Percentiles rank a stretch among this genome's conserved stretches.
Evolutionary conservation across 331 rosid genomes (phyloP).

Genomic region (Acacia concinna): DNA sequence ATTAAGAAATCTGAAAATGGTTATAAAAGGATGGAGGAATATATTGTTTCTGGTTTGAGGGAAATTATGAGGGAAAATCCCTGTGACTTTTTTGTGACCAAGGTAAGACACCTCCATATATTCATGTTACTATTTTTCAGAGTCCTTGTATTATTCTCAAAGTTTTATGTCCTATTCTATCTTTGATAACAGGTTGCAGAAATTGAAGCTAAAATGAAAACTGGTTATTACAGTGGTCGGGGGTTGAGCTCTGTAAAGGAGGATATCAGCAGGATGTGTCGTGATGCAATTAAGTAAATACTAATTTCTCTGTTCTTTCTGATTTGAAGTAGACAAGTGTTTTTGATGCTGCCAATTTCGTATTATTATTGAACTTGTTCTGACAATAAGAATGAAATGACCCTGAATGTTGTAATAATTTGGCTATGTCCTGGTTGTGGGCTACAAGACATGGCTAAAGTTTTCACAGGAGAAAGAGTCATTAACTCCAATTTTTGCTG

Average conservation of each 20-base stretch:
- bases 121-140: background rate
- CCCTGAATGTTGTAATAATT: background rate
- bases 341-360: background rate
- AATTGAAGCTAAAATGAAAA: constrained; percentile 83
- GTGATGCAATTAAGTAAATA: constrained; percentile 92
- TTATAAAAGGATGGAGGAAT: constrained; percentile 89
- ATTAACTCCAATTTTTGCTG: background rate
- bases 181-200: constrained; percentile 73
- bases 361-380: background rate
- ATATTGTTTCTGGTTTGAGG: constrained; percentile 79
- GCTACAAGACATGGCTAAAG: background rate
- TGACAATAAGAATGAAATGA: constrained; percentile 14
- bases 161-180: constrained; percentile 22
- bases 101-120: constrained; percentile 80
- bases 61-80: constrained; percentile 89
- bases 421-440: constrained; percentile 18
- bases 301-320: constrained; percentile 21
- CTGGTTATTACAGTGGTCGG: constrained; percentile 79
- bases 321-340: background rate
- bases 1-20: constrained; percentile 93
- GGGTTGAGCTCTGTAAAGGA: constrained; percentile 89
- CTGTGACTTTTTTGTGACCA: constrained; percentile 82
- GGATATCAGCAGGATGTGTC: constrained; percentile 93
- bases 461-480: background rate
- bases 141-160: constrained; percentile 7